Percentiles rank a stretch among this genome's conserved stretches.
Conservation (phyloP, 495 filamentous ascomycete genomes). For the Xanthoparmelia taractica region DNA sequence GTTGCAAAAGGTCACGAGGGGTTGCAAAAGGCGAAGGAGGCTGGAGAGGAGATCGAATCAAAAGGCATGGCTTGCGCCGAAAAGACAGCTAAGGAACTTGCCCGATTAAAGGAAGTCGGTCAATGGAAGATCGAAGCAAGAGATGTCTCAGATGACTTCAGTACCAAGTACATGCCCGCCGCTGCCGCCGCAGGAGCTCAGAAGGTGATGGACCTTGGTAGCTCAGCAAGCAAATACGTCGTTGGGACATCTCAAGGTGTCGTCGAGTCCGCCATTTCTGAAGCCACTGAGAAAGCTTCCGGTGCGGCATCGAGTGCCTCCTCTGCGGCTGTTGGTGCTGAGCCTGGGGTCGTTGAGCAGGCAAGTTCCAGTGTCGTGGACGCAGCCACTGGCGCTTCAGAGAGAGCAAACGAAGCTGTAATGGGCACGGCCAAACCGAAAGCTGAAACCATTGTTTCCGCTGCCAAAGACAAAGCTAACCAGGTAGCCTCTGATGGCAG, state of each 20-base stretch:
- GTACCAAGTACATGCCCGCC: constrained; percentile 44
- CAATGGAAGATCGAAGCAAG: constrained; percentile 74
- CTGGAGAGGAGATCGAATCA: constrained; percentile 61
- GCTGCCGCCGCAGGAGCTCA: constrained; percentile 36
- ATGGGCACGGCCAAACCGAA: constrained; percentile 30
- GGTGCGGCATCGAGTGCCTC: constrained; percentile 32
- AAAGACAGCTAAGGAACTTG: constrained; percentile 72
- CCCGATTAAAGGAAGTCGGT: constrained; percentile 73
- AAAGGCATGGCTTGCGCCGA: constrained; percentile 75
- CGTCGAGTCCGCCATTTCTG: constrained; percentile 32
- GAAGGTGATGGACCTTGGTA: constrained; percentile 38
- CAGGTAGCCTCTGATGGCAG: constrained; percentile 24
- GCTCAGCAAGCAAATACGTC: constrained; percentile 35
- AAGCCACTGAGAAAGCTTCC: constrained; percentile 28
- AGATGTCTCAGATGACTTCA: constrained; percentile 73
- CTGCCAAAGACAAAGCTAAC: constrained; percentile 22
- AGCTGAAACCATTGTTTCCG: constrained; percentile 33
- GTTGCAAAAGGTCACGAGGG: constrained; percentile 65
- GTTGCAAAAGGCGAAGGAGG: constrained; percentile 59
- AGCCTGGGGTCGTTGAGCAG: constrained; percentile 26
- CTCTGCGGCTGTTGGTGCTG: constrained; percentile 28
- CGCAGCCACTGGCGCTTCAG: constrained; percentile 12
- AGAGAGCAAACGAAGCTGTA: constrained; percentile 22
- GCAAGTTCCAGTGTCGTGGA: constrained; percentile 28
- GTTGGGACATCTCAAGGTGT: constrained; percentile 33